A percentile compares a stretch with the other conserved stretches of the same genome.
Conservation (phyloP, 257 asterid species). For the Solanum sejunctum region DNA sequence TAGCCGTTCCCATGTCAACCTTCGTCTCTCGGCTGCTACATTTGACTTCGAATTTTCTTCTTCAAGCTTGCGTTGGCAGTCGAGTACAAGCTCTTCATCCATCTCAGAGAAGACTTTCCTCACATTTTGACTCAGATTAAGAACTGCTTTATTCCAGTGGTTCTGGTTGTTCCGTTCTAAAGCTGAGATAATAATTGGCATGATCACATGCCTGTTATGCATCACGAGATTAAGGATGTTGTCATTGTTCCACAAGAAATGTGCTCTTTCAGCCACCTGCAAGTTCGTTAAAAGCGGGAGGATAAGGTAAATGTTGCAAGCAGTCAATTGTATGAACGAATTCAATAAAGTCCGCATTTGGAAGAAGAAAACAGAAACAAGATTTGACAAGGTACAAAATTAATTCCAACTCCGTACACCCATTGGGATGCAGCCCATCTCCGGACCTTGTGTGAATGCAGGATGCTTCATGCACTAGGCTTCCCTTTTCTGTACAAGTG, state of each 20-base stretch:
- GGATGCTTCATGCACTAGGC: not conserved
- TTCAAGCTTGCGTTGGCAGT: constrained; percentile 31
- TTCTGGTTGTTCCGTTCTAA: constrained; percentile 25
- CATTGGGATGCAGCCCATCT: not conserved
- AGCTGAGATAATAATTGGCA: constrained; percentile 33
- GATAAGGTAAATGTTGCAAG: not conserved
- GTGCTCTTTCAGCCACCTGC: constrained; percentile 43
- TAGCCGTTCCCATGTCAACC: constrained; percentile 29
- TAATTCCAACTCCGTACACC: not conserved
- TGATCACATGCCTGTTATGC: constrained; percentile 20
- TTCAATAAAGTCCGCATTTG: not conserved
- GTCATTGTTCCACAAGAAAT: constrained; percentile 31
- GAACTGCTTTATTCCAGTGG: constrained; percentile 36
- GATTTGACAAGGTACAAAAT: not conserved
- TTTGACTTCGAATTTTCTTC: constrained; percentile 21
- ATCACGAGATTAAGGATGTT: constrained; percentile 23
- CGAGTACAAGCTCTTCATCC: constrained; percentile 31
- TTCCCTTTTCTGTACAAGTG: not conserved
- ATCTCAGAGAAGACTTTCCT: constrained; percentile 26
- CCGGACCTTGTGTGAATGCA: not conserved
- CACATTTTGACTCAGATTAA: constrained; percentile 28
- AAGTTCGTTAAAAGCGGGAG: not conserved
- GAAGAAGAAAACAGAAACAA: not conserved
- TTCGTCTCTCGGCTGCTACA: constrained; percentile 25
- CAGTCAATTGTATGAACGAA: not conserved